Conservation (phyloP, 805 yeast species). For the Monosporozyma siamensis region DNA sequence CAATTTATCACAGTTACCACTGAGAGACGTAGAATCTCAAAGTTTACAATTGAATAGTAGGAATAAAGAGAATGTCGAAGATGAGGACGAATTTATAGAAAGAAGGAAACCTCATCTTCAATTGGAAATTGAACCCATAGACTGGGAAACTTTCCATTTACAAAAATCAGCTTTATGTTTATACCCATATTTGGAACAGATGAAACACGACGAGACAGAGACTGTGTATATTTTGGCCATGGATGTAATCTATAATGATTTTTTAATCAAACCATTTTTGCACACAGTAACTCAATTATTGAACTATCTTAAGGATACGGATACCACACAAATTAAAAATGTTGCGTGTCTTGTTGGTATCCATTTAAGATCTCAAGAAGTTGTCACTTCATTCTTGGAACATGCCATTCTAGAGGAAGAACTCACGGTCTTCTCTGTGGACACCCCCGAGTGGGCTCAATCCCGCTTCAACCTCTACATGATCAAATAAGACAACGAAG, state of each 20-base stretch:
- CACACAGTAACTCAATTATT: conserved; percentile 16
- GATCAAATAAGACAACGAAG: conserved; percentile 6
- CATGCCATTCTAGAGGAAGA: conserved; percentile 17
- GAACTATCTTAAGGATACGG: conserved; percentile 5
- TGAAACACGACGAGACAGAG: background rate
- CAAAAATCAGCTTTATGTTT: no score
- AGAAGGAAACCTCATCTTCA: background rate
- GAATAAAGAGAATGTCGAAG: background rate
- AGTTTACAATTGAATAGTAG: conserved; percentile 4
- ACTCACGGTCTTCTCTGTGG: conserved; percentile 15
- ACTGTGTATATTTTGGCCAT: conserved; percentile 24
- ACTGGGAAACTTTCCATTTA: conserved; percentile 27
- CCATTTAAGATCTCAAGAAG: conserved; percentile 27
- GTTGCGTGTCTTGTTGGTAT: conserved; percentile 20
- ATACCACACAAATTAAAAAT: background rate
- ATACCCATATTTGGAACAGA: no score
- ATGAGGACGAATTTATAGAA: background rate
- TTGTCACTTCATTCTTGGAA: conserved; percentile 21
- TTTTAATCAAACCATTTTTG: conserved; percentile 25
- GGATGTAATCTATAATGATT: conserved; percentile 32
- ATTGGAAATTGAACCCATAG: conserved; percentile 21
- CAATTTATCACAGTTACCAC: conserved; percentile 21
- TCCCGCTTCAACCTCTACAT: conserved; percentile 22
- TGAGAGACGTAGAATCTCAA: conserved; percentile 11
- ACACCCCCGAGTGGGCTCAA: conserved; percentile 10